These are phyloP conservation scores for Xanthoceras sorbifolium DNA, from an alignment of 345 rosid genomes.

Conservation along the genomic window DNA sequence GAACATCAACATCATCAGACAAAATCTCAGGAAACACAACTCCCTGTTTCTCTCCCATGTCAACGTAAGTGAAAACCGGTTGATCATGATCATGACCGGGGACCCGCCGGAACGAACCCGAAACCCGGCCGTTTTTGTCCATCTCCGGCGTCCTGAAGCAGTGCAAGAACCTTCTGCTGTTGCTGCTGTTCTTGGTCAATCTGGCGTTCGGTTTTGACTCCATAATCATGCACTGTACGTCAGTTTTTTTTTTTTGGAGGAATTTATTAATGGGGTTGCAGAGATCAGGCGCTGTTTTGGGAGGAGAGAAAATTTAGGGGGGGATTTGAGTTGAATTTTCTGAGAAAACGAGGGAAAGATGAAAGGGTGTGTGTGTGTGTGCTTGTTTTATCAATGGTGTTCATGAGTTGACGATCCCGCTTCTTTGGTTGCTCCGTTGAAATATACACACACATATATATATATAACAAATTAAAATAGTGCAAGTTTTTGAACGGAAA, in stretches of 20 bases:
- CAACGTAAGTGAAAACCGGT: not conserved
- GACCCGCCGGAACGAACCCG: not conserved
- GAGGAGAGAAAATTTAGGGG: conserved; percentile 28
- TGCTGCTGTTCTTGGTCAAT: not conserved
- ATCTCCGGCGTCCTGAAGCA: conserved; percentile 24
- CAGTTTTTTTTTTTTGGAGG: not conserved
- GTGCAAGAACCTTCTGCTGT: conserved; percentile 2
- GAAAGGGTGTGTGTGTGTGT: not conserved
- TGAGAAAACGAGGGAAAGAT: conserved; percentile 28
- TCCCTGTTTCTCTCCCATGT: not conserved
- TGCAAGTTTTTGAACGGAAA: not conserved
- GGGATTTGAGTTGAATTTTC: not conserved
- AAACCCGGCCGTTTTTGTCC: not conserved
- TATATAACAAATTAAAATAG: not conserved
- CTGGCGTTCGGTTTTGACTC: not conserved
- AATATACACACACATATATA: not conserved
- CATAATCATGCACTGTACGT: not conserved
- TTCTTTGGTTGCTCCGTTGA: conserved; percentile 22
- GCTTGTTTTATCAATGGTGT: not conserved
- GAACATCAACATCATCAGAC: not conserved
- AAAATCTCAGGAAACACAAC: not conserved
- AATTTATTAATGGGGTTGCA: not conserved
- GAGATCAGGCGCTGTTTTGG: conserved; percentile 33
- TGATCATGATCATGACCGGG: not conserved
- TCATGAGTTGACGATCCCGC: conserved; percentile 6